Conservation (phyloP, 1,284 basidiomycete genomes). For the Fistulina hepatica region DNA sequence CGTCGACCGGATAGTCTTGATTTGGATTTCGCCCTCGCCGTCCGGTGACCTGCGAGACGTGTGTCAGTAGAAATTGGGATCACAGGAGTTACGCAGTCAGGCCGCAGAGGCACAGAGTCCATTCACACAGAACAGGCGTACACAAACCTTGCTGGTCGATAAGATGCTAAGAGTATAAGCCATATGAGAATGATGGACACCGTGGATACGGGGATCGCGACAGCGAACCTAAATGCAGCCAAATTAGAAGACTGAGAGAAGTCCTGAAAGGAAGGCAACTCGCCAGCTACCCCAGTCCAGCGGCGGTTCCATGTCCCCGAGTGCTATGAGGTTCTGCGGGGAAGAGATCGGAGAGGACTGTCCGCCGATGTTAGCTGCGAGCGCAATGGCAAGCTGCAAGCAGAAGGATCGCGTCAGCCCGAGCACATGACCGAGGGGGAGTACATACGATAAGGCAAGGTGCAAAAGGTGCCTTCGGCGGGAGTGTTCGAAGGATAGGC, state of each 20-base stretch:
- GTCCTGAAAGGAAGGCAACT: no score
- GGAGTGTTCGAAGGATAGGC: slow-evolving; percentile 90
- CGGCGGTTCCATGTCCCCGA: slow-evolving; percentile 78
- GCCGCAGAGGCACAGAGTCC: no score
- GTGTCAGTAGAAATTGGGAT: no score
- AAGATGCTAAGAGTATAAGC: slow-evolving; percentile 79
- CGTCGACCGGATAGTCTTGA: slow-evolving; percentile 73
- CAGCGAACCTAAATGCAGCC: no score
- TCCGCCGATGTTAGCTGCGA: slow-evolving; percentile 97
- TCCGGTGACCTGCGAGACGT: no score
- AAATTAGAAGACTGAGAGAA: no score
- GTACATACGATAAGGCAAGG: slow-evolving; percentile 79
- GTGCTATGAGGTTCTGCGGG: slow-evolving; percentile 94
- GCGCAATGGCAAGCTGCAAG: slow-evolving; percentile 81
- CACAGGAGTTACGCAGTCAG: no score
- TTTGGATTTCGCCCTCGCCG: slow-evolving; percentile 72
- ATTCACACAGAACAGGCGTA: no score
- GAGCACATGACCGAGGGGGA: slow-evolving; percentile 1
- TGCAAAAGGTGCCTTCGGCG: slow-evolving; percentile 79
- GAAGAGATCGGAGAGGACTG: slow-evolving; percentile 92
- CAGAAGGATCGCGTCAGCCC: slow-evolving; percentile 3
- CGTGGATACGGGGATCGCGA: slow-evolving; percentile 84
- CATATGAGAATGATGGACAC: slow-evolving; percentile 86
- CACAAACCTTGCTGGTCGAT: slow-evolving; percentile 63
- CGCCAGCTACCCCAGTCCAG: slow-evolving; percentile 90